Evolutionary conservation across 192 early-diverging fungal species (phyloP), one percentile per base, ranked within the genome.

Genomic region (Coemansia erecta): DNA sequence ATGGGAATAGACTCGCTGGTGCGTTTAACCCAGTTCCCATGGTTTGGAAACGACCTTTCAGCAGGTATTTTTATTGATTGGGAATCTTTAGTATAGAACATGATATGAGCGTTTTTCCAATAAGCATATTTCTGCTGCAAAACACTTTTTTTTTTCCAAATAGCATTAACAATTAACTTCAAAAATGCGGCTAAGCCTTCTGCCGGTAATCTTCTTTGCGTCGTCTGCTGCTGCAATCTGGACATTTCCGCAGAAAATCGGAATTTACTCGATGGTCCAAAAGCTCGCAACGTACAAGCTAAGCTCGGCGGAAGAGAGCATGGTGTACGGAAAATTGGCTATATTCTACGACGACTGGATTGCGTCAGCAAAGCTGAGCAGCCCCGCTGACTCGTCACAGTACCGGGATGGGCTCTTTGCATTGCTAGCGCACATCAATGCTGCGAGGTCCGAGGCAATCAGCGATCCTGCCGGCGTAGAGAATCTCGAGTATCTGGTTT

Each of bases 401-500:
- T 76, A 64, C 52, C 67, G 63, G 1, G 55, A 70, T 14, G 73
- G 63, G 13, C 53, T 70, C 7, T 48, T 70, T 41, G 43, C 61
- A 0, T 56, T 76, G 28, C 44, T 76, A 33, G 18, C 63, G 0
- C 37, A 62, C 15, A 28, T 66, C 39, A 70, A 66, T 17, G 43
- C 60, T 6, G 63, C 58, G 13, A 45, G 67, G 13, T 66, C 63
- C 0, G 67, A 76, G 13, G 59, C 67, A 2, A 70, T 66, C 18
- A 64, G 61, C 49, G 60, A 70, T 40, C 46, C 56, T 2, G 24
- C 40, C 0, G 73, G 67, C 6, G 56, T 63, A 9, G 58, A 61
- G 8, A 76, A 70, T 23, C 44, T 70, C 24, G 73, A 76, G 46
- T 76, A 63, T 41, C 24, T 76, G 43, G 46, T 66, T 33, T 23